Percentiles rank a stretch among this genome's conserved stretches.
Conservation (phyloP, 441 rosid genomes). For the Caryocar brasiliense region DNA sequence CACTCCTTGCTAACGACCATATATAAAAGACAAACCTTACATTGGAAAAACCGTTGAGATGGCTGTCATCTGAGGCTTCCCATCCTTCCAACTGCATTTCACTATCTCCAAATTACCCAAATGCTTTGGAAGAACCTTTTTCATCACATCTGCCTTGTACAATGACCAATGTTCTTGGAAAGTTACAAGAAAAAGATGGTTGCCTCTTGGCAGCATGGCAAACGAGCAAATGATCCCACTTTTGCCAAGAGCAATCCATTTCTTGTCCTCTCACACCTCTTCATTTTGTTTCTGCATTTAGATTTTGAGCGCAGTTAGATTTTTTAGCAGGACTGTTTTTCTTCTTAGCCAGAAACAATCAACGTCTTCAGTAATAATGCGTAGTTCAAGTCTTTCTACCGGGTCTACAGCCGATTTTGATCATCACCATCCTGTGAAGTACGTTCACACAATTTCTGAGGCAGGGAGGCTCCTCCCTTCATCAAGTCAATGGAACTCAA, state of each 20-base stretch:
- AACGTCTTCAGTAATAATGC: conserved; percentile 15
- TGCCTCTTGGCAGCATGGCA: too few species aligned
- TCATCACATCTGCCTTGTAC: neutral
- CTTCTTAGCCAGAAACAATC: neutral
- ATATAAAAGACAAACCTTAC: conserved; percentile 5
- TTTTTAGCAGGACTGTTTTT: too few species aligned
- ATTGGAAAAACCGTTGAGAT: conserved; percentile 7
- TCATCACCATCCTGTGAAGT: conserved; percentile 9
- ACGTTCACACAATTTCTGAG: conserved; percentile 29
- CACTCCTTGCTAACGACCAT: neutral
- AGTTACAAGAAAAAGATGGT: neutral
- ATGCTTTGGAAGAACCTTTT: neutral
- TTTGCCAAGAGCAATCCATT: too few species aligned
- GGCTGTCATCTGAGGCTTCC: neutral
- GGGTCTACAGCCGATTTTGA: conserved; percentile 9
- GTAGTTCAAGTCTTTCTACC: conserved; percentile 9
- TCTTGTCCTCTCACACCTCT: too few species aligned
- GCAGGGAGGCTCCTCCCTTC: conserved; percentile 41
- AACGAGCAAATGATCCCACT: too few species aligned
- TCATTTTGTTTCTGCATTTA: too few species aligned
- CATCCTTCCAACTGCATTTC: neutral
- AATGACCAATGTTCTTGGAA: too few species aligned
- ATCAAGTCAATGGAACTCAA: conserved; percentile 37
- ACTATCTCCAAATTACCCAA: neutral
- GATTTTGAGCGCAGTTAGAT: too few species aligned